Conservation (phyloP, 306 rosid genomes). For the Malus domestica region ASM211411v1 NC_041800.1:31483233-31483732, state of each 20-base stretch:
- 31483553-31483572: constrained; percentile 38
- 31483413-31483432: constrained; percentile 46
- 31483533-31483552: constrained; percentile 14
- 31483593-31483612: constrained; percentile 15
- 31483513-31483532: constrained; percentile 12
- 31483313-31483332: constrained; percentile 40
- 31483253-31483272: constrained; percentile 48
- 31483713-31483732: background rate
- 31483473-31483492: constrained; percentile 10
- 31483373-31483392: constrained; percentile 47
- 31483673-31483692: constrained; percentile 39
- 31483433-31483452: constrained; percentile 47
- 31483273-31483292: constrained; percentile 48
- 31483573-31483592: constrained; percentile 36
- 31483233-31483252: constrained; percentile 48
- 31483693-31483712: constrained; percentile 14
- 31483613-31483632: no score
- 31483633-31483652: background rate
- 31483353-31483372: constrained; percentile 42
- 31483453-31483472: constrained; percentile 44
- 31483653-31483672: constrained; percentile 34
- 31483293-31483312: constrained; percentile 35
- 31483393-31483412: constrained; percentile 35
- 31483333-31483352: constrained; percentile 38
- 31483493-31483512: background rate